Percentiles rank a stretch among this genome's conserved stretches.
Conservation (phyloP, 495 filamentous ascomycete species). For the Beverwykella pulmonaria region DNA sequence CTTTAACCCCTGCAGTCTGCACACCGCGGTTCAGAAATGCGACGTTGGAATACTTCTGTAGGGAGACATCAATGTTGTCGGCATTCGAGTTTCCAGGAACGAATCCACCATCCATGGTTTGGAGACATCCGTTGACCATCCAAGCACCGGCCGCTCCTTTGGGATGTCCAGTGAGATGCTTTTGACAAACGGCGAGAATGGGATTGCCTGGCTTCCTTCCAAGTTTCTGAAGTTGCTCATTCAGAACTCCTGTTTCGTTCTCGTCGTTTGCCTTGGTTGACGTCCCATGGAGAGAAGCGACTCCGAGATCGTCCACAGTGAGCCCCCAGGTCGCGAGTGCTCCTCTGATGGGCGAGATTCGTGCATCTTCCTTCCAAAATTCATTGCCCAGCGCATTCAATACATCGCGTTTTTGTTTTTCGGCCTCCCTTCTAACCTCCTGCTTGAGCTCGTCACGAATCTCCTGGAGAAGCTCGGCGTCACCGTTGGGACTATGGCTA, state of each 20-base stretch:
- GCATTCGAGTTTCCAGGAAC: slow-evolving; percentile 39
- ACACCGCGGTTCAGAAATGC: slow-evolving; percentile 22
- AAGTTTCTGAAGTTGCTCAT: slow-evolving; percentile 31
- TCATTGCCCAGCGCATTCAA: slow-evolving; percentile 20
- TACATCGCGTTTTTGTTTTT: neutral
- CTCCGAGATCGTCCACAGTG: slow-evolving; percentile 36
- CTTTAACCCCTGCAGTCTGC: slow-evolving; percentile 20
- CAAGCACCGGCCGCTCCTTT: slow-evolving; percentile 40
- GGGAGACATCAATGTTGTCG: slow-evolving; percentile 37
- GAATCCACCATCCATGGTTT: slow-evolving; percentile 33
- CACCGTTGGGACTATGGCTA: too few relatives aligned
- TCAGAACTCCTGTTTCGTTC: slow-evolving; percentile 35
- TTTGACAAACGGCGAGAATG: slow-evolving; percentile 30
- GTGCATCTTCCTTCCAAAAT: slow-evolving; percentile 19
- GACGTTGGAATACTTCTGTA: slow-evolving; percentile 26
- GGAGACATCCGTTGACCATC: slow-evolving; percentile 41
- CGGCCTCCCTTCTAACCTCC: neutral
- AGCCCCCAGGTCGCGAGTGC: slow-evolving; percentile 37
- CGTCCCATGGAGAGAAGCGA: slow-evolving; percentile 40
- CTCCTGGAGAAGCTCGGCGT: neutral
- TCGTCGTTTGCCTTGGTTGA: slow-evolving; percentile 40
- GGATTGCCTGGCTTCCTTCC: slow-evolving; percentile 33
- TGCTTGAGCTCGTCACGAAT: neutral
- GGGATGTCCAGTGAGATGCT: slow-evolving; percentile 40
- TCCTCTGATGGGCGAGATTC: slow-evolving; percentile 35